Evolutionary conservation across 371 early-diverging fungal genomes (phyloP).

Genomic region (Mucor piriformis): DNA sequence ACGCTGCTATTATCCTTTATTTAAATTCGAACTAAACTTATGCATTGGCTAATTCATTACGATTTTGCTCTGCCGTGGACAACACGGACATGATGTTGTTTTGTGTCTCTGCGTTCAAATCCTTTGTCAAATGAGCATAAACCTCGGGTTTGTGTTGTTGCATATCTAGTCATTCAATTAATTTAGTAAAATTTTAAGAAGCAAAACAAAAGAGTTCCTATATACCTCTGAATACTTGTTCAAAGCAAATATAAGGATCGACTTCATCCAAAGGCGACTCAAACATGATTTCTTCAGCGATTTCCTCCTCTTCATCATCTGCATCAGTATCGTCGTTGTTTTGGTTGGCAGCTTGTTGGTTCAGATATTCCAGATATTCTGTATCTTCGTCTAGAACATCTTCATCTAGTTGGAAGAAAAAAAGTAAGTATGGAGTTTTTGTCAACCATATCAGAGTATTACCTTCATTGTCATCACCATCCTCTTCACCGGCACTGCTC

Average conservation of each 20-base stretch:
- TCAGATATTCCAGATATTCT: conserved; percentile 69
- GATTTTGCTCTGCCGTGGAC: conserved; percentile 40
- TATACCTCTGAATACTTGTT: conserved; percentile 51
- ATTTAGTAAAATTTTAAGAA: not conserved
- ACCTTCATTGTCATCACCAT: conserved; percentile 32
- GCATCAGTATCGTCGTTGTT: conserved; percentile 63
- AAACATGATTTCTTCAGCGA: conserved; percentile 68
- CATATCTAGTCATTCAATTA: conserved; percentile 12
- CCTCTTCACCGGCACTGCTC: conserved; percentile 46
- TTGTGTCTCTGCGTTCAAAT: conserved; percentile 34
- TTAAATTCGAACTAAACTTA: not conserved
- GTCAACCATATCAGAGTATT: no score
- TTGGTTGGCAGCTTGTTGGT: conserved; percentile 54
- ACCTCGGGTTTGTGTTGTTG: conserved; percentile 25
- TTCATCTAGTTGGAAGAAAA: conserved; percentile 41
- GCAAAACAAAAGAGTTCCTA: not conserved
- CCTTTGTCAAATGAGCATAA: conserved; percentile 22
- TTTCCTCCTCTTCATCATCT: conserved; percentile 75
- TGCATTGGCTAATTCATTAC: conserved; percentile 4
- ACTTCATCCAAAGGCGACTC: conserved; percentile 87
- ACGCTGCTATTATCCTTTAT: no score
- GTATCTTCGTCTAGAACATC: conserved; percentile 63
- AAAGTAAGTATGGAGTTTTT: not conserved
- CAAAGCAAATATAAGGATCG: conserved; percentile 80
- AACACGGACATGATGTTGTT: conserved; percentile 42